phyloP scores from a whole-genome alignment of 2,329 filamentous ascomycete species.

The Hypoxylon sp. region DNA sequence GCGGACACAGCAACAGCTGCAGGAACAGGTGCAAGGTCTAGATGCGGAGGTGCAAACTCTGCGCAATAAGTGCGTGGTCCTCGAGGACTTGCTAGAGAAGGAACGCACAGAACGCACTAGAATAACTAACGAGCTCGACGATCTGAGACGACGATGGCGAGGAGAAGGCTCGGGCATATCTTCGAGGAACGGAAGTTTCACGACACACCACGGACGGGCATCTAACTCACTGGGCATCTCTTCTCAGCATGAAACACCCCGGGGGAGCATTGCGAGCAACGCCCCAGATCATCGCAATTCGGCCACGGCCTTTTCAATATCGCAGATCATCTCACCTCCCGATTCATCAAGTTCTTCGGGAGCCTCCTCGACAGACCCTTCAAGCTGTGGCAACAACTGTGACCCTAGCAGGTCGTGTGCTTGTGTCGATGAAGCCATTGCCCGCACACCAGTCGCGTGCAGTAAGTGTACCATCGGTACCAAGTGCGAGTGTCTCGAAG shows the following conservation, averaged over 20 bases:
- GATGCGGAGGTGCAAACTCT: conserved; percentile 77
- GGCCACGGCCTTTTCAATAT: conserved; percentile 65
- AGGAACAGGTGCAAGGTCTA: conserved; percentile 69
- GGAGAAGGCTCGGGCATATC: conserved; percentile 44
- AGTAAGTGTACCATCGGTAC: conserved; percentile 73
- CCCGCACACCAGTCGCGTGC: conserved; percentile 70
- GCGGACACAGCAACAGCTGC: conserved; percentile 68
- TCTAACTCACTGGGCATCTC: conserved; percentile 42
- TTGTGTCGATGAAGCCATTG: conserved; percentile 70
- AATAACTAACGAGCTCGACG: conserved; percentile 49
- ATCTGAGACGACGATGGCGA: conserved; percentile 47
- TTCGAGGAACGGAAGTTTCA: conserved; percentile 50
- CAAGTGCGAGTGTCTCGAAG: conserved; percentile 73
- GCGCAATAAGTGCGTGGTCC: conserved; percentile 69
- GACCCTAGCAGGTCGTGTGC: conserved; percentile 66
- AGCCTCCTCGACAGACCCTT: conserved; percentile 51
- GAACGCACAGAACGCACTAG: conserved; percentile 65
- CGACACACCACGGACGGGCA: conserved; percentile 42
- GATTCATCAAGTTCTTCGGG: conserved; percentile 53
- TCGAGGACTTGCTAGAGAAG: conserved; percentile 74
- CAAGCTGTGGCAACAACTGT: conserved; percentile 69
- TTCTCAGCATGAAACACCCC: conserved; percentile 49
- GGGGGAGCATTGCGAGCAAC: conserved; percentile 48
- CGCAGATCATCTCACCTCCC: conserved; percentile 69
- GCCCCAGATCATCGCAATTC: conserved; percentile 50